A percentile compares a stretch with the other conserved stretches of the same genome.
Conservation (phyloP, 2,329 filamentous ascomycete species). For the Hawksworthiomyces lignivorus region DNA sequence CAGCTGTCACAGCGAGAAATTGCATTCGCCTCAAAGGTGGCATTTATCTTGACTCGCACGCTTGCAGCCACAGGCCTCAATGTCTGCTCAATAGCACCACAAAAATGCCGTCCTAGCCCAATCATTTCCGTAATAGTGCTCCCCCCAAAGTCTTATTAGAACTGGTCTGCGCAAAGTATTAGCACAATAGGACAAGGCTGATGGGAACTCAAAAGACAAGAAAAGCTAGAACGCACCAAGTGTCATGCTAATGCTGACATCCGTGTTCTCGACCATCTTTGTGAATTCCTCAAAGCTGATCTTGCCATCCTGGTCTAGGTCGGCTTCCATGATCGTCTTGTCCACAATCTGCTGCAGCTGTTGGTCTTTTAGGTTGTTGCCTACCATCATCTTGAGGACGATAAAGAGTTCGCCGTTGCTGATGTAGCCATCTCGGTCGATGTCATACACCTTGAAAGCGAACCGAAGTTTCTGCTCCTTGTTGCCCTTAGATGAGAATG, state of each 20-base stretch:
- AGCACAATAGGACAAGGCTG: too few relatives aligned
- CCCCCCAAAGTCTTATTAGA: too few relatives aligned
- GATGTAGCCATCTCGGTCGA: constrained; percentile 96
- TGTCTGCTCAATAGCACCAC: too few relatives aligned
- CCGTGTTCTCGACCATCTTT: constrained; percentile 96
- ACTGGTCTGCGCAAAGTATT: too few relatives aligned
- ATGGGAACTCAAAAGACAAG: too few relatives aligned
- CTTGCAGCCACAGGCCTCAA: too few relatives aligned
- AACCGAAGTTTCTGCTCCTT: constrained; percentile 98
- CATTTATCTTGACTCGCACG: too few relatives aligned
- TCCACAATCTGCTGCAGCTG: constrained; percentile 99
- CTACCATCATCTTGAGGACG: constrained; percentile 99
- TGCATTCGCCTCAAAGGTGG: too few relatives aligned
- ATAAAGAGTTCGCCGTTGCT: constrained; percentile 99
- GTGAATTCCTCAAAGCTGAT: constrained; percentile 99
- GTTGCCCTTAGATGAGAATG: constrained; percentile 96
- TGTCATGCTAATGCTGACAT: constrained; percentile 68
- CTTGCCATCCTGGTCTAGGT: constrained; percentile 90
- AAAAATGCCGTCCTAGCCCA: too few relatives aligned
- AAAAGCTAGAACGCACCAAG: constrained; percentile 37
- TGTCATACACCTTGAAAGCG: constrained; percentile 99
- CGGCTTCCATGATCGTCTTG: constrained; percentile 99
- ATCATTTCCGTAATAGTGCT: too few relatives aligned
- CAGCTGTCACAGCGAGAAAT: too few relatives aligned
- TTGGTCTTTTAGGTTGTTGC: constrained; percentile 97